A percentile compares a stretch with the other conserved stretches of the same genome.
phyloP scores from a whole-genome alignment of 352 stramenopile species.

The Saprolegnia parasitica region DNA sequence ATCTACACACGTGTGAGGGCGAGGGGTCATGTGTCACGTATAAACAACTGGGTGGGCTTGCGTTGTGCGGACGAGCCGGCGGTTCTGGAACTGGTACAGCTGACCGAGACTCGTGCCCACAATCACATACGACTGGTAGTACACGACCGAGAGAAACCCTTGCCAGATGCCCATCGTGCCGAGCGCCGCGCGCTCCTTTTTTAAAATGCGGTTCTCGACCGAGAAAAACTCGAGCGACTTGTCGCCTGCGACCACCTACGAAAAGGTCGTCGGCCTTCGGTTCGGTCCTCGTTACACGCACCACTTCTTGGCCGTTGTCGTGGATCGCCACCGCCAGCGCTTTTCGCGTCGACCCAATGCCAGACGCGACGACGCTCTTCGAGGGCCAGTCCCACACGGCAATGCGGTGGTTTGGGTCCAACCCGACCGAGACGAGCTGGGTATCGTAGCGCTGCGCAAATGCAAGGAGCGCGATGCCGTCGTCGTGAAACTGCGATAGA shows the following conservation, averaged over 20 bases:
- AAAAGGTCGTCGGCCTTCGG: slow-evolving; percentile 29
- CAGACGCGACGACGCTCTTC: slow-evolving; percentile 51
- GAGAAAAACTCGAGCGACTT: slow-evolving; percentile 42
- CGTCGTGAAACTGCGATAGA: slow-evolving; percentile 55
- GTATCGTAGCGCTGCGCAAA: slow-evolving; percentile 41
- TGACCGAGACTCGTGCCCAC: slow-evolving; percentile 59
- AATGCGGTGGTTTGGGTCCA: slow-evolving; percentile 58
- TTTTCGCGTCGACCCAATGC: slow-evolving; percentile 36
- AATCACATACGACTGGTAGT: slow-evolving; percentile 47
- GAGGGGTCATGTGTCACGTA: slow-evolving; percentile 46
- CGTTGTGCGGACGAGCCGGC: slow-evolving; percentile 46
- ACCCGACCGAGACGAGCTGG: slow-evolving; percentile 57
- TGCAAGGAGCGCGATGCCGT: slow-evolving; percentile 47
- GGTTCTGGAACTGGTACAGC: slow-evolving; percentile 64
- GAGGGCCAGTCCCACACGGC: slow-evolving; percentile 79
- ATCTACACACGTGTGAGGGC: slow-evolving; percentile 41
- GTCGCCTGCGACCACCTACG: slow-evolving; percentile 22
- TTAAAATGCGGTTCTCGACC: slow-evolving; percentile 34
- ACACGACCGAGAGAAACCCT: slow-evolving; percentile 48
- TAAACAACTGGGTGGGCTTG: slow-evolving; percentile 52
- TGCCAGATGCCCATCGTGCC: slow-evolving; percentile 37
- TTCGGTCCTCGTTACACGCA: slow-evolving; percentile 59
- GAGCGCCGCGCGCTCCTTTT: slow-evolving; percentile 52
- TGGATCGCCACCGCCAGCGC: slow-evolving; percentile 57
- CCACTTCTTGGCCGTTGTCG: slow-evolving; percentile 63